Base-by-base conservation (phyloP, 768 basidiomycete genomes). In the Sistotremastrum niveocremeum region DNA sequence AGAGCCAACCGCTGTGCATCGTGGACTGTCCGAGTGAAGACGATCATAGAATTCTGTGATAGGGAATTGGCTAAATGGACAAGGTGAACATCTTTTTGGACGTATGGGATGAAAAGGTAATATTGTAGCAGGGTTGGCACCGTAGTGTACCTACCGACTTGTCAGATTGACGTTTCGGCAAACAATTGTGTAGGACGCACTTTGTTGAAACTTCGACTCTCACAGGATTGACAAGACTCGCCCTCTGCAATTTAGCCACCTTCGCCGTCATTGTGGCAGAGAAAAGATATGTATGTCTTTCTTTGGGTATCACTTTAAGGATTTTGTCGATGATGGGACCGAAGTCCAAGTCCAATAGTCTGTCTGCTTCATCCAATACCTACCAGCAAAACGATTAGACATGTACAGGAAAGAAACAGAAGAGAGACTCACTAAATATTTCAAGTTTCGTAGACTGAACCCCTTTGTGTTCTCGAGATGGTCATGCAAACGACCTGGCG, bases 181-280 rank as follows among this genome's bases (percentile, higher is more conserved):
- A 7, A 37, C 43, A 12, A 47, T 10, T 43, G 10, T 42, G 2
- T 7, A 40, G 28, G 10, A 60, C 82, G 54, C 62, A 91, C 91
- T 94, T 97, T 57, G 84, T 75, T 5, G 86, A 84, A 2, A 97
- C 89, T 61, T 98, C 93, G 2, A 98, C 79, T 52, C 84, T 76
- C 29, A 93, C 78, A n/a, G 95, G 95, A 58, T 94, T 91, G 33
- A 77, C 75, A 57, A 98, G 68, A 69, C 88, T 91, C 33, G 95
- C 93, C 45, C 94, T 68, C 60, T 98, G 94, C 7, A 99, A 70
- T 63, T 97, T 97, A 7, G 86, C 89, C 3, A 99, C 90, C 65
- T 97, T 98, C 9, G 89, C 90, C 7, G 95, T 94, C 94, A 99
- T 98, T 20, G 94, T 98, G 5, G 94, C 95, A 8, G 94, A 97